Percentiles rank a stretch among this genome's conserved stretches.
These are phyloP conservation scores for Diaporthe citrichinensis DNA, from an alignment of 2,329 filamentous ascomycete genomes.

Conservation along the genomic window DNA sequence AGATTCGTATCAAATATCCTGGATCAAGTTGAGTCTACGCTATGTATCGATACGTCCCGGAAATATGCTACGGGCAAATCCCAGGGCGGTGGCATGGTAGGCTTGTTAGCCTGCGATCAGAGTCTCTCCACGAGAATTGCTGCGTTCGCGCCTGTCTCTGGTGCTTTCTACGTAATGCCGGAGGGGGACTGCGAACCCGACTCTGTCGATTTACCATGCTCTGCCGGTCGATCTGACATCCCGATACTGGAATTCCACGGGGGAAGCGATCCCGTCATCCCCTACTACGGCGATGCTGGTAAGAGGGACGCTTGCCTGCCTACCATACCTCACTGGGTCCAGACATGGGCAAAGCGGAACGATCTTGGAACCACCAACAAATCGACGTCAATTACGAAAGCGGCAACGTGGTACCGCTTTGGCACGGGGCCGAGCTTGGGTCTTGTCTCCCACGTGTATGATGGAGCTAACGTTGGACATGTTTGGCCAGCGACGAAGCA, in stretches of 20 bases:
- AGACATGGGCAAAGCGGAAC: background rate
- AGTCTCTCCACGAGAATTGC: background rate
- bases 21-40: background rate
- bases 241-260: slow-evolving; percentile 5
- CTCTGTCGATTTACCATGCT: background rate
- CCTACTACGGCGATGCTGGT: background rate
- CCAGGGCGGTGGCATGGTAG: slow-evolving; percentile 6
- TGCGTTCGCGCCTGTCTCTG: slow-evolving; percentile 1
- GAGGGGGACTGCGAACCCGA: background rate
- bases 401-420: background rate
- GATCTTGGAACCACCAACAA: background rate
- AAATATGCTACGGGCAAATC: background rate
- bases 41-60: background rate
- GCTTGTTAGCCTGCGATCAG: background rate
- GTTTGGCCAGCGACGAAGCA: background rate
- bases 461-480: background rate
- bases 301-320: background rate
- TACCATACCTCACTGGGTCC: slow-evolving; percentile 2
- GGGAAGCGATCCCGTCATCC: background rate
- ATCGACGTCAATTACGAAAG: background rate
- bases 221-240: background rate
- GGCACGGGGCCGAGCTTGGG: background rate
- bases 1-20: background rate
- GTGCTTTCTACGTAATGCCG: background rate
- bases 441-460: background rate